These are phyloP conservation scores for Aspergillus fumigatiaffinis DNA, from an alignment of 2,329 filamentous ascomycete genomes.

Conservation along the genomic window DNA sequence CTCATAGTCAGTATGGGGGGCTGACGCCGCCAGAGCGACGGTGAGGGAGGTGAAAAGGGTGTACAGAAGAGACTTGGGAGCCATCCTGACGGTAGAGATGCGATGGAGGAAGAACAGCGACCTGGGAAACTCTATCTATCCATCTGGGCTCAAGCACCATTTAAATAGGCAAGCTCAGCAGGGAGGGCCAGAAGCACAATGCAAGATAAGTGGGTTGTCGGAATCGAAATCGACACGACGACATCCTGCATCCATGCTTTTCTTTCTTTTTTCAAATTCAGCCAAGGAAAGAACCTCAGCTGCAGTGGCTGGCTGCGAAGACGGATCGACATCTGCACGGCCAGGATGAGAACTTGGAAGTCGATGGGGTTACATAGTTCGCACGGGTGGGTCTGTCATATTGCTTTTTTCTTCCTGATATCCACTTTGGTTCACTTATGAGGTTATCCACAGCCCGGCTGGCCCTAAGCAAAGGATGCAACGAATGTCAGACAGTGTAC, in stretches of 20 bases:
- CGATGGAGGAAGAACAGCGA: not conserved
- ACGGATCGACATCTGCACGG: not conserved
- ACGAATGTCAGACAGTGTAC: too few relatives aligned
- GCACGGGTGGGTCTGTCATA: not conserved
- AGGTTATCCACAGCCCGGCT: not conserved
- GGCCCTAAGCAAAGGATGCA: too few relatives aligned
- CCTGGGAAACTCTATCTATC: not conserved
- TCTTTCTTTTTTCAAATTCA: not conserved
- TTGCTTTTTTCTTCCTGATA: not conserved
- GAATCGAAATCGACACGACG: not conserved
- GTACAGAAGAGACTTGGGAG: slow-evolving; percentile 20
- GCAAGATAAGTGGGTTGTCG: not conserved
- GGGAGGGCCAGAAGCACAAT: not conserved
- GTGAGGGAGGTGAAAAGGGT: slow-evolving; percentile 19
- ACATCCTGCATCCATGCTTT: not conserved
- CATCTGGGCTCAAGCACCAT: not conserved
- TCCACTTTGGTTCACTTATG: not conserved
- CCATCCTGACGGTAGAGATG: slow-evolving; percentile 9
- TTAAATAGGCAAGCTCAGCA: not conserved
- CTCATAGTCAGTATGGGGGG: slow-evolving; percentile 45
- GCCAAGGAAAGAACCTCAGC: not conserved
- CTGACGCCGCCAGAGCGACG: slow-evolving; percentile 16
- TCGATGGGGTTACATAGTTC: not conserved
- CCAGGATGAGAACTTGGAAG: not conserved
- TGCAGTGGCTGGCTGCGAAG: not conserved